These are phyloP conservation scores for Solanum hybrid DNA, from an alignment of 305 asterid genomes.

Conservation along the genomic window DNA sequence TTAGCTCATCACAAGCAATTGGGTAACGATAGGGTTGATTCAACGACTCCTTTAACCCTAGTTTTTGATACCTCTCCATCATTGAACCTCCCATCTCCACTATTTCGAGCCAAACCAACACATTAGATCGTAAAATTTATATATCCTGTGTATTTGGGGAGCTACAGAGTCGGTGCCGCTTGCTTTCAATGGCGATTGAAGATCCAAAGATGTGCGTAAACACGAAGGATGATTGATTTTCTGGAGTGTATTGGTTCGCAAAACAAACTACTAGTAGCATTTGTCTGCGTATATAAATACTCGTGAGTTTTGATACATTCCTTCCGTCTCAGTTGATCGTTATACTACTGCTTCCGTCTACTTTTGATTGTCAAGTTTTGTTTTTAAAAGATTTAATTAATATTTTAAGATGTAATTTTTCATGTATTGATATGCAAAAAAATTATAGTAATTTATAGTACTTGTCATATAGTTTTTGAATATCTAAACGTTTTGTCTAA, in stretches of 20 bases:
- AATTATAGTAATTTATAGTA: no score
- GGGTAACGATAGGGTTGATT: slow-evolving; percentile 28
- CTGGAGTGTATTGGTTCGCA: background rate
- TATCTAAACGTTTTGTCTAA: no score
- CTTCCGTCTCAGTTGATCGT: no score
- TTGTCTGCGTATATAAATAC: background rate
- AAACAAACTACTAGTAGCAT: background rate
- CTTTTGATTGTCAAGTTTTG: background rate
- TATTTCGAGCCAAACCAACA: background rate
- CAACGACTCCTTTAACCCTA: slow-evolving; percentile 45
- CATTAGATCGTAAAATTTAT: background rate
- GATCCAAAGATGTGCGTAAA: background rate
- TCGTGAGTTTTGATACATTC: background rate
- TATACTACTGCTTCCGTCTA: no score
- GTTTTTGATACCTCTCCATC: slow-evolving; percentile 35
- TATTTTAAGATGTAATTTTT: no score
- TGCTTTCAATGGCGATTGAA: background rate
- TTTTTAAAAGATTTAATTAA: no score
- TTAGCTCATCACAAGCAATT: slow-evolving; percentile 54
- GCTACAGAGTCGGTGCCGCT: background rate
- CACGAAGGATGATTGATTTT: background rate
- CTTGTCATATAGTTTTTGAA: no score
- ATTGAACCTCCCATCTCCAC: background rate
- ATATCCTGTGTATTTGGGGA: background rate
- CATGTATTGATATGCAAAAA: background rate